Base-by-base conservation (phyloP, 208 protist genomes). In the Acanthamoeba lenticulata region DNA sequence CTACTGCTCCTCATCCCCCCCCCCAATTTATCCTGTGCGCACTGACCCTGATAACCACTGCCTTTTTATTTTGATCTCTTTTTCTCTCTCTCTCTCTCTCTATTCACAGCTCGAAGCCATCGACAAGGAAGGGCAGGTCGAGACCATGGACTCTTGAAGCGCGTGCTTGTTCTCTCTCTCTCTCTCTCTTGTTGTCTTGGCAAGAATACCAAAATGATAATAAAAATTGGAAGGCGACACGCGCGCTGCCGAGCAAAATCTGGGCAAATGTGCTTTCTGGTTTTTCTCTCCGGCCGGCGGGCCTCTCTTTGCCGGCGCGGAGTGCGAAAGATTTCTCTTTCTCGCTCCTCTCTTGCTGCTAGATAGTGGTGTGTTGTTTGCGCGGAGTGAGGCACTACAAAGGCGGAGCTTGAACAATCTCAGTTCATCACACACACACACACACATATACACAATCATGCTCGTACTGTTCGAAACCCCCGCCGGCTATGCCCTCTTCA, bases 391-490 rank as follows among this genome's bases (percentile, higher is more conserved):
- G n/a, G n/a, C n/a, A n/a, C n/a, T n/a, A n/a, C n/a, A 0, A 62
- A 17, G 57, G n/a, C 57, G n/a, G 57, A 6, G 34, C 27, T 24
- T 13, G 19, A 11, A 67, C 13, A 21, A 36, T 4, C n/a, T 29
- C 57, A 67, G 15, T 27, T 24, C 57, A 7, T 13, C 9, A 34
- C 57, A 67, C 57, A 67, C 57, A 67, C 52, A 52, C 52, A 24
- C 52, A 60, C 6, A 72, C 38, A 89, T n/a, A n/a, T n/a, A n/a
- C n/a, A n/a, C n/a, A n/a, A n/a, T 0, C 60, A 98, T 99, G 96
- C 98, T 99, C 88, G 98, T 99, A 9, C 97, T 99, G 55, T 99
- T 99, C 79, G 99, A 99, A 97, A 99, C 99, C 32, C 97, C 99
- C 13, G 99, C 99, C 38, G 99, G 99, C 47, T 99, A 99, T 93